phyloP scores from a whole-genome alignment of 163 green algal genomes.

The Scenedesmus sp. region DNA sequence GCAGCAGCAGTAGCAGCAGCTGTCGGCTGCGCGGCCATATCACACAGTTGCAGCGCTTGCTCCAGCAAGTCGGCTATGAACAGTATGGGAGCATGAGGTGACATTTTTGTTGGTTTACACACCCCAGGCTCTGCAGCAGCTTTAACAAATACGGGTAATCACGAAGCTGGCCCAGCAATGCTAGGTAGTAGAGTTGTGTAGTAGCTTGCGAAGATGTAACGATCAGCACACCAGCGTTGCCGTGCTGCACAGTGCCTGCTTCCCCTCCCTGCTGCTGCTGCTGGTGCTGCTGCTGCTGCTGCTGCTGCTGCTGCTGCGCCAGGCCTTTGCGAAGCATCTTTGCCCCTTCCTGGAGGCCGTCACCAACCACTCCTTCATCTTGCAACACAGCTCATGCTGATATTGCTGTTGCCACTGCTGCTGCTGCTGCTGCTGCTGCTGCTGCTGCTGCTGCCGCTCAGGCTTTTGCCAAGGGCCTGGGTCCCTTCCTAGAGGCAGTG shows the following conservation, averaged over 20 bases:
- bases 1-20: background rate
- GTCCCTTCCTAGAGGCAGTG: slow-evolving; percentile 82
- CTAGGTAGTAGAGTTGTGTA: too few relatives aligned
- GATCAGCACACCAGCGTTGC: too few relatives aligned
- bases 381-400: slow-evolving; percentile 83
- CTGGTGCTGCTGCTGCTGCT: background rate
- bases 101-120: too few relatives aligned
- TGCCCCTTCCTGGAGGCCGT: too few relatives aligned
- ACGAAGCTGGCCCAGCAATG: too few relatives aligned
- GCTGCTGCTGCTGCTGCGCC: background rate
- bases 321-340: background rate
- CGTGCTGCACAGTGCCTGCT: too few relatives aligned
- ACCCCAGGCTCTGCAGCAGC: too few relatives aligned
- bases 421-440: background rate
- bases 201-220: too few relatives aligned
- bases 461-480: slow-evolving; percentile 83
- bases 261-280: background rate
- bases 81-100: too few relatives aligned
- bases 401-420: slow-evolving; percentile 54
- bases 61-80: background rate
- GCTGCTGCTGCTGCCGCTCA: slow-evolving; percentile 55
- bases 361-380: too few relatives aligned
- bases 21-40: background rate
- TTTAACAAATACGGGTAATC: too few relatives aligned
- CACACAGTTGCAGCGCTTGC: background rate